These are phyloP conservation scores for Neoscytalidium dimidiatum DNA, from an alignment of 2,329 filamentous ascomycete genomes.

Conservation along the genomic window DNA sequence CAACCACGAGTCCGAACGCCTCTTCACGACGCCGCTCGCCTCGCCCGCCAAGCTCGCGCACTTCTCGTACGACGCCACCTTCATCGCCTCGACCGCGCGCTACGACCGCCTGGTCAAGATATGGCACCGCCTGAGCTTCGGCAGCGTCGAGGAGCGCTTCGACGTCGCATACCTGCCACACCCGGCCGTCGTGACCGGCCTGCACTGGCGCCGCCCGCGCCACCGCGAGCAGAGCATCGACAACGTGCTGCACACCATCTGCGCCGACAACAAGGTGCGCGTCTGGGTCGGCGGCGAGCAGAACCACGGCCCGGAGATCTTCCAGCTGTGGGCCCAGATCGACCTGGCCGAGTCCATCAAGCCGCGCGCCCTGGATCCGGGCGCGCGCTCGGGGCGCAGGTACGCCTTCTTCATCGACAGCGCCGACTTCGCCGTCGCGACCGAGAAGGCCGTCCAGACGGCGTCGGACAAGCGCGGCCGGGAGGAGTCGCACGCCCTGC, in stretches of 20 bases:
- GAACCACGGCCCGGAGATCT: conserved; percentile 67
- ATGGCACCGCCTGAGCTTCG: conserved; percentile 86
- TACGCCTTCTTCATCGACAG: conserved; percentile 84
- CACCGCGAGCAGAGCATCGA: conserved; percentile 77
- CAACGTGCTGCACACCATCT: conserved; percentile 88
- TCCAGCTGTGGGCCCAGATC: conserved; percentile 79
- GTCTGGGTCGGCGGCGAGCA: conserved; percentile 81
- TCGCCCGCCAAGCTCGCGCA: conserved; percentile 72
- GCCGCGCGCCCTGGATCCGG: conserved; percentile 48
- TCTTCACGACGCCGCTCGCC: conserved; percentile 77
- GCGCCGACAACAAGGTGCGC: conserved; percentile 75
- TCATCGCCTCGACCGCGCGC: conserved; percentile 78
- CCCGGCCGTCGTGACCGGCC: conserved; percentile 72
- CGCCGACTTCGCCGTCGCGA: conserved; percentile 74
- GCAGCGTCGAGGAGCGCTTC: conserved; percentile 79
- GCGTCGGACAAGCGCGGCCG: conserved; percentile 52
- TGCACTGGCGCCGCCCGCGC: conserved; percentile 82
- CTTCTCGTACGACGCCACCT: conserved; percentile 83
- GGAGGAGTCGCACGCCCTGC: conserved; percentile 70
- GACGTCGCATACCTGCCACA: conserved; percentile 91
- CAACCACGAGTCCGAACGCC: conserved; percentile 52
- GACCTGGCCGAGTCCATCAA: conserved; percentile 74
- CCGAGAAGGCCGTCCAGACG: conserved; percentile 72
- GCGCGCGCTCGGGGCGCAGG: conserved; percentile 48
- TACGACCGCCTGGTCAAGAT: conserved; percentile 87